These are phyloP conservation scores for Hydnum rufescens DNA, from an alignment of 768 basidiomycete genomes.

Conservation along the genomic window DNA sequence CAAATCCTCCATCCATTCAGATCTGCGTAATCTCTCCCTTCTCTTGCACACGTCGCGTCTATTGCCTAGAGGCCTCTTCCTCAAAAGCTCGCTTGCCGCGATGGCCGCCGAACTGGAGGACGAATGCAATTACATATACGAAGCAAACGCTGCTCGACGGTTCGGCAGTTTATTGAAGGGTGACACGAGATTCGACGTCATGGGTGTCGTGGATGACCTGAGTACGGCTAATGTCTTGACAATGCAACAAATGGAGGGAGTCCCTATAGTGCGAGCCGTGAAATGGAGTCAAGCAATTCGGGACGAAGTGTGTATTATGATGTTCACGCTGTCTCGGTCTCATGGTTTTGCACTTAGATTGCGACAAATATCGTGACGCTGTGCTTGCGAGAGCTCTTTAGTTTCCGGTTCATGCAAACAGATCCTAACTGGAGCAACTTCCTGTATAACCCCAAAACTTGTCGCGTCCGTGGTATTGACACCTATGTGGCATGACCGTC, in stretches of 20 bases:
- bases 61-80: conserved; percentile 73
- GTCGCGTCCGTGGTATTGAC: conserved; percentile 27
- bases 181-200: conserved; percentile 59
- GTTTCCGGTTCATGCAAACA: conserved; percentile 89
- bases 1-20: conserved; percentile 64
- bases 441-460: conserved; percentile 53
- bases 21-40: conserved; percentile 68
- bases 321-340: neutral
- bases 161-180: conserved; percentile 27
- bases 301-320: conserved; percentile 38
- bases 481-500: neutral
- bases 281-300: conserved; percentile 43
- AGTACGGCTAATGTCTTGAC: conserved; percentile 72
- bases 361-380: conserved; percentile 63
- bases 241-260: conserved; percentile 69
- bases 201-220: conserved; percentile 60
- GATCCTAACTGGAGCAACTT: conserved; percentile 99
- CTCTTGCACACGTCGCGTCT: conserved; percentile 62
- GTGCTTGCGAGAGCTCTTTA: conserved; percentile 77
- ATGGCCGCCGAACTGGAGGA: conserved; percentile 80
- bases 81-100: conserved; percentile 78
- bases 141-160: conserved; percentile 46
- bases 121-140: conserved; percentile 78
- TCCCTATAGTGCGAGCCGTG: conserved; percentile 51
- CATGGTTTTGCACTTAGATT: conserved; percentile 33